These are phyloP conservation scores for Iberis pinnata DNA, from an alignment of 345 rosid species.

Conservation along the genomic window DNA sequence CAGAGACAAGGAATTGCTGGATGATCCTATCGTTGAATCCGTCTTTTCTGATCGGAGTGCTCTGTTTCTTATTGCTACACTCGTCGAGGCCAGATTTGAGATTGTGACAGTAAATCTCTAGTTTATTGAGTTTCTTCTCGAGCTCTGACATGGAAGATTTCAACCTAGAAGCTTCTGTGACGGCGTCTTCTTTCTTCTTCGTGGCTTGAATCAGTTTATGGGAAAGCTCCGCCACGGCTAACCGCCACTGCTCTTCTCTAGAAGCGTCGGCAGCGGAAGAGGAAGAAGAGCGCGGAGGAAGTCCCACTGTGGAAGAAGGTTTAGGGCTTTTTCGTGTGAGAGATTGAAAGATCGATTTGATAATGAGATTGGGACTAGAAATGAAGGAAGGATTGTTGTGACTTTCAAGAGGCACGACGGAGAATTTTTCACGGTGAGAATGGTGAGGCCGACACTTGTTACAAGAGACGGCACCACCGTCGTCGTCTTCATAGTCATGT, in stretches of 20 bases:
- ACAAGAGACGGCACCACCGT: constrained; percentile 56
- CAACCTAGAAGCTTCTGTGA: constrained; percentile 65
- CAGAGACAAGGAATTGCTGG: constrained; percentile 53
- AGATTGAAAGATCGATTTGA: constrained; percentile 63
- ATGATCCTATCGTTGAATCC: constrained; percentile 43
- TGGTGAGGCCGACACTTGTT: constrained; percentile 76
- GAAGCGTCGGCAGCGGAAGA: constrained; percentile 29
- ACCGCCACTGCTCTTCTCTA: constrained; percentile 70
- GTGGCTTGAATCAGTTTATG: constrained; percentile 73
- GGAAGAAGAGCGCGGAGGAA: constrained; percentile 23
- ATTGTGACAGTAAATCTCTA: constrained; percentile 68
- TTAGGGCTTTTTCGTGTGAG: constrained; percentile 60
- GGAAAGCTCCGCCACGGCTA: constrained; percentile 71
- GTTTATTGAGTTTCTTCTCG: constrained; percentile 88
- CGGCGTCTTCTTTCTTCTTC: constrained; percentile 74
- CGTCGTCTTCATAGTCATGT: constrained; percentile 29
- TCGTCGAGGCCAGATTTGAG: constrained; percentile 77
- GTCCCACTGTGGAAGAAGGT: constrained; percentile 23
- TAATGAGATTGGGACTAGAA: constrained; percentile 69
- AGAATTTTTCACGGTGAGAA: constrained; percentile 60
- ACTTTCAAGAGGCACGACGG: constrained; percentile 73
- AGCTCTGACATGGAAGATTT: constrained; percentile 81
- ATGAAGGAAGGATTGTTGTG: constrained; percentile 45
- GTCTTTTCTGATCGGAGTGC: constrained; percentile 14
- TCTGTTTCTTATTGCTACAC: constrained; percentile 39